Evolutionary conservation across 768 basidiomycete genomes (phyloP).

Genomic region (Termitomyces sp.): DNA sequence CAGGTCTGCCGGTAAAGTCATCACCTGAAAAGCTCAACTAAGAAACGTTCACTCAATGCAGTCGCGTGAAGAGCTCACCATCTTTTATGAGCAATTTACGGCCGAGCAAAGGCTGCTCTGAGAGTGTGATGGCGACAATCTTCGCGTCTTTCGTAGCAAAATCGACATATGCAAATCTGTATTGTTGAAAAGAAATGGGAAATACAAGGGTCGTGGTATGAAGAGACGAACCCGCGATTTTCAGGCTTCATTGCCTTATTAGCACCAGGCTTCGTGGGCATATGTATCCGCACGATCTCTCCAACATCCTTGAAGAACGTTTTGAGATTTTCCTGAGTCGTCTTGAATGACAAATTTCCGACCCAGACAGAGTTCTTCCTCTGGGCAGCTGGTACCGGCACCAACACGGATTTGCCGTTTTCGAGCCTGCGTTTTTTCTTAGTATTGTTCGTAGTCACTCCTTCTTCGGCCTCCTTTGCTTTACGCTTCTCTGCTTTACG

Average conservation of each 20-base stretch:
- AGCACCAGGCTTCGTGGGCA: conserved; percentile 68
- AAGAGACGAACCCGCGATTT: conserved; percentile 61
- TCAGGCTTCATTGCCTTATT: conserved; percentile 48
- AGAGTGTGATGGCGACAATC: conserved; percentile 65
- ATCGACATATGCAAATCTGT: conserved; percentile 95
- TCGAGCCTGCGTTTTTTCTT: conserved; percentile 44
- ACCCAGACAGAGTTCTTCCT: conserved; percentile 92
- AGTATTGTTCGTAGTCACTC: conserved; percentile 15
- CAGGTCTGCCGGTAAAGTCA: conserved; percentile 68
- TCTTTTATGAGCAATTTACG: conserved; percentile 91
- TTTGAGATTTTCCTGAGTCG: conserved; percentile 66
- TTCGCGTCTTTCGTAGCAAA: conserved; percentile 78
- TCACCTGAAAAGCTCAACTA: conserved; percentile 42
- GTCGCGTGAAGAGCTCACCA: conserved; percentile 38
- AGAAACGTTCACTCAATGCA: not conserved
- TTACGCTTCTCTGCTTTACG: conserved; percentile 38
- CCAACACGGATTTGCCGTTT: conserved; percentile 27
- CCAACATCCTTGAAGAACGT: conserved; percentile 66
- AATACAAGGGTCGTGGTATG: not conserved
- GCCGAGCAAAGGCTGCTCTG: conserved; percentile 80
- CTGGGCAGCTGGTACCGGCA: conserved; percentile 30
- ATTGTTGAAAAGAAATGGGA: not conserved
- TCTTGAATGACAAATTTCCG: conserved; percentile 90
- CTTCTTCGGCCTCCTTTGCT: conserved; percentile 15
- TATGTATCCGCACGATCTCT: conserved; percentile 74